Conservation (phyloP, 192 early-diverging fungal genomes). For the Irineochytrium annulatum region DNA sequence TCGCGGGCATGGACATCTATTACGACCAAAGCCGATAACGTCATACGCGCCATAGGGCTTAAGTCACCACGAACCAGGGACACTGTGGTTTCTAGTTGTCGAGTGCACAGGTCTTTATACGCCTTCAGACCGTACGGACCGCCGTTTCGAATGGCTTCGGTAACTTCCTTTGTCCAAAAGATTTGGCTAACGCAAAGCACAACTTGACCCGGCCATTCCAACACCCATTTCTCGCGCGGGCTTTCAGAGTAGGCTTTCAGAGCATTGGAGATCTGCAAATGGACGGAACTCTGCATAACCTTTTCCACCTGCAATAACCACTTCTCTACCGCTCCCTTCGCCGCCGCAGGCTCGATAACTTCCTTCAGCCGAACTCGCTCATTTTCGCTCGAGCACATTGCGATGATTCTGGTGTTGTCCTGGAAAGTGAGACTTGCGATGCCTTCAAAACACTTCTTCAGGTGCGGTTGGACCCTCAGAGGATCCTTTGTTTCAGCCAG, state of each 20-base stretch:
- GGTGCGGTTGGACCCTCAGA: constrained; percentile 53
- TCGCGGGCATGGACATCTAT: constrained; percentile 61
- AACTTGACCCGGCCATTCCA: constrained; percentile 57
- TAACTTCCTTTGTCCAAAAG: constrained; percentile 58
- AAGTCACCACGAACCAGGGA: constrained; percentile 56
- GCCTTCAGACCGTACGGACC: constrained; percentile 37
- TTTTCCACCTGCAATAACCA: constrained; percentile 61
- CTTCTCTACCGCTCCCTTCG: constrained; percentile 58
- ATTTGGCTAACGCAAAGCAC: constrained; percentile 60
- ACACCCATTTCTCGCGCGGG: constrained; percentile 50
- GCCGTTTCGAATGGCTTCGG: constrained; percentile 42
- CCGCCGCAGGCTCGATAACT: constrained; percentile 57
- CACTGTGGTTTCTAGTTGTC: constrained; percentile 51
- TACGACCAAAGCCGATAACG: constrained; percentile 53
- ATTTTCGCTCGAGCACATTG: constrained; percentile 60
- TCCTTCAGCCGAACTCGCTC: constrained; percentile 56
- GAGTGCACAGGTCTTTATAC: constrained; percentile 46
- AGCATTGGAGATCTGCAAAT: constrained; percentile 48
- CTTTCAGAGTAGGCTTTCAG: constrained; percentile 52
- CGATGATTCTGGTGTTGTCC: constrained; percentile 54
- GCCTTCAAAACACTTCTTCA: constrained; percentile 61
- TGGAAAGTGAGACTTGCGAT: constrained; percentile 55
- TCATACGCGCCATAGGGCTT: constrained; percentile 54
- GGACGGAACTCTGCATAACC: constrained; percentile 55
- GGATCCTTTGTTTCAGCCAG: constrained; percentile 60